phyloP scores from a whole-genome alignment of 1,139 yeast genomes.

The Pichia terricola region DNA sequence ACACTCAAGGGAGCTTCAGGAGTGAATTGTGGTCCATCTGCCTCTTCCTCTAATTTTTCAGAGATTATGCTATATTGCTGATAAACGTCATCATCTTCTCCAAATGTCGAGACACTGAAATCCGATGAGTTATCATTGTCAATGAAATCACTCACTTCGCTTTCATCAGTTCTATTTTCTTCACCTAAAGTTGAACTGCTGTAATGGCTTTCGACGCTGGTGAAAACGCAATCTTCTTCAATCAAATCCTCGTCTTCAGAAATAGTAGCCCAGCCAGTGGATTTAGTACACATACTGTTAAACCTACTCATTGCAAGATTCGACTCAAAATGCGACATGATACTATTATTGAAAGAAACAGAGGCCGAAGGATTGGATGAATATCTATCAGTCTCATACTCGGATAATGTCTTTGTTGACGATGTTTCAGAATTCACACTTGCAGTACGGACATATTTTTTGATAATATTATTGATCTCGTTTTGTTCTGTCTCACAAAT shows the following conservation, averaged over 20 bases:
- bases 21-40: neutral
- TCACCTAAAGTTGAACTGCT: neutral
- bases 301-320: neutral
- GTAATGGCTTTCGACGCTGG: neutral
- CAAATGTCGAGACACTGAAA: slow-evolving; percentile 2
- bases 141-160: neutral
- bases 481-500: slow-evolving; percentile 5
- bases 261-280: slow-evolving; percentile 2
- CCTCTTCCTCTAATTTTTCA: slow-evolving; percentile 1
- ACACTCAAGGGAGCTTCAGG: neutral
- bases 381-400: neutral
- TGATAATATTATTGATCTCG: slow-evolving; percentile 13
- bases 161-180: no score
- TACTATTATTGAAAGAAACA: neutral
- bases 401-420: neutral
- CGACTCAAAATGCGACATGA: neutral
- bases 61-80: slow-evolving; percentile 9
- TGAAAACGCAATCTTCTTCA: neutral
- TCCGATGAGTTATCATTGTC: neutral
- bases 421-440: neutral
- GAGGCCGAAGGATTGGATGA: neutral
- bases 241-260: neutral
- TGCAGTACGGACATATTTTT: slow-evolving; percentile 10
- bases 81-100: slow-evolving; percentile 8
- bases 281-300: neutral